These are phyloP conservation scores for Penicillium expansum DNA, from an alignment of 2,329 filamentous ascomycete genomes.

Conservation along the genomic window DNA sequence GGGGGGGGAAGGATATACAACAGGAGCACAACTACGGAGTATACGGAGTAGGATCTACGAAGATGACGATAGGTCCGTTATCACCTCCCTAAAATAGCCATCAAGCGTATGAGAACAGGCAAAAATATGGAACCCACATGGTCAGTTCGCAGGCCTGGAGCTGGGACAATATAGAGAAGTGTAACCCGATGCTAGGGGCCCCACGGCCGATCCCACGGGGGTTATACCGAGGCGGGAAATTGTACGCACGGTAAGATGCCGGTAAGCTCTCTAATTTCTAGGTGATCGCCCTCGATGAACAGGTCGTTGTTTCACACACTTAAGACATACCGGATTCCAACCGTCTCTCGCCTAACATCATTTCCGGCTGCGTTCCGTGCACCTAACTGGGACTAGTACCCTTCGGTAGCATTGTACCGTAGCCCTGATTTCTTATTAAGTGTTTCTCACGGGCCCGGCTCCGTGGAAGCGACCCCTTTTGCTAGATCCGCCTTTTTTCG, in stretches of 20 bases:
- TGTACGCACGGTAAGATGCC: slow-evolving; percentile 2
- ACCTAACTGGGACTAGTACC: not conserved
- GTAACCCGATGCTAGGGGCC: slow-evolving; percentile 1
- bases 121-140: not conserved
- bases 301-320: slow-evolving; percentile 23
- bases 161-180: not conserved
- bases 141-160: not conserved
- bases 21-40: too few relatives aligned
- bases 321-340: slow-evolving; percentile 1
- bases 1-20: too few relatives aligned
- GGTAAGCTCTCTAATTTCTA: slow-evolving; percentile 1
- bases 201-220: slow-evolving; percentile 20
- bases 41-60: slow-evolving; percentile 2
- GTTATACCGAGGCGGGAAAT: slow-evolving; percentile 18
- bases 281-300: slow-evolving; percentile 9
- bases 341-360: not conserved
- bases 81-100: slow-evolving; percentile 10
- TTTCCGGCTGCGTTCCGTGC: not conserved
- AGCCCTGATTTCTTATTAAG: not conserved
- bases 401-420: not conserved
- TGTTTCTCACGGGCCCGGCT: not conserved
- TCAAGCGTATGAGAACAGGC: not conserved
- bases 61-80: slow-evolving; percentile 3
- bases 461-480: slow-evolving; percentile 1
- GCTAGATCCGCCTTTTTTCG: not conserved